These are phyloP conservation scores for Coemansia sp. DNA, from an alignment of 192 early-diverging fungal genomes.

Conservation along the genomic window DNA sequence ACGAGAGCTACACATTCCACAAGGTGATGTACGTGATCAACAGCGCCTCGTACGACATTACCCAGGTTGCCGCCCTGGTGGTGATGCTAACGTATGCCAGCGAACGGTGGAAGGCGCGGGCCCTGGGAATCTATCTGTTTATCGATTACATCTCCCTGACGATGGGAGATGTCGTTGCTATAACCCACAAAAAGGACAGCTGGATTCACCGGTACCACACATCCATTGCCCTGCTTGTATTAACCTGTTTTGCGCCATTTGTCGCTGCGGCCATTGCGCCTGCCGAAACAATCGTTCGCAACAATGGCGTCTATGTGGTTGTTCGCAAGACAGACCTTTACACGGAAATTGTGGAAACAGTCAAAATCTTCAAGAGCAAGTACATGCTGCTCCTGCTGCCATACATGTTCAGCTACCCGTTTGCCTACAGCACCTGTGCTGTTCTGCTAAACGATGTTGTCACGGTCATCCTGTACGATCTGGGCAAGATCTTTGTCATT, in stretches of 20 bases:
- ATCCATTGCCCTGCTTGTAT: conserved; percentile 15
- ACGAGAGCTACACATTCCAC: conserved; percentile 13
- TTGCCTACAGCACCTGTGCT: conserved; percentile 31
- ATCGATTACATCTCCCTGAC: conserved; percentile 38
- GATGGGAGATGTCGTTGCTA: conserved; percentile 33
- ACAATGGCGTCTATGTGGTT: conserved; percentile 40
- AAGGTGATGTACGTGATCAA: conserved; percentile 14
- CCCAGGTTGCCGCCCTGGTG: conserved; percentile 30
- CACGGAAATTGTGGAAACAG: conserved; percentile 18
- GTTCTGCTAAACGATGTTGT: conserved; percentile 21
- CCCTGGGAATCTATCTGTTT: conserved; percentile 22
- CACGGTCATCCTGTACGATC: conserved; percentile 36
- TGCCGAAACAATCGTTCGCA: conserved; percentile 24
- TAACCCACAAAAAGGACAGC: conserved; percentile 6
- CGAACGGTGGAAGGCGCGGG: conserved; percentile 41
- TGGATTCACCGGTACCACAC: conserved; percentile 9
- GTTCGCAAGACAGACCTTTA: conserved; percentile 21
- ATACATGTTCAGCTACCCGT: conserved; percentile 33
- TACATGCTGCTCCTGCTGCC: conserved; percentile 27
- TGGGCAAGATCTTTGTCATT: conserved; percentile 31
- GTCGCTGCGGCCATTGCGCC: conserved; percentile 27
- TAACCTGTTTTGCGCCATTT: conserved; percentile 31
- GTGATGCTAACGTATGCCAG: conserved; percentile 34
- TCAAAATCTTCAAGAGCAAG: conserved; percentile 16
- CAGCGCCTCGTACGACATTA: conserved; percentile 22